These are phyloP conservation scores for Coniferiporia weirii DNA, from an alignment of 1,284 basidiomycete genomes.

Conservation along the genomic window DNA sequence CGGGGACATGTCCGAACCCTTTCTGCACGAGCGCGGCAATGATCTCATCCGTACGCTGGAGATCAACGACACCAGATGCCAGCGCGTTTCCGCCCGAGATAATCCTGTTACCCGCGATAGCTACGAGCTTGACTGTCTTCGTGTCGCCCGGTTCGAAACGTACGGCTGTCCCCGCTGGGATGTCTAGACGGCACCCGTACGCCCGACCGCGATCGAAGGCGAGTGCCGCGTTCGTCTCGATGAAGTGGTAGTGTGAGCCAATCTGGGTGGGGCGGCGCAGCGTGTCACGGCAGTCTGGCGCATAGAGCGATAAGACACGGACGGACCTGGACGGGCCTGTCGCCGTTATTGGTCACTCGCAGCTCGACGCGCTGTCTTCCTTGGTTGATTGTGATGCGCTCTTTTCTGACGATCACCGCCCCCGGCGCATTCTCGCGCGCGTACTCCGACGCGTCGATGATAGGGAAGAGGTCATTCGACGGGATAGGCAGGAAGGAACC, in stretches of 20 bases:
- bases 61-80: constrained; percentile 52
- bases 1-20: constrained; percentile 59
- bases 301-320: not conserved
- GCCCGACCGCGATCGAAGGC: constrained; percentile 79
- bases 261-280: constrained; percentile 30
- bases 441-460: constrained; percentile 43
- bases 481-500: constrained; percentile 91
- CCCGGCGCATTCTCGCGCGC: constrained; percentile 61
- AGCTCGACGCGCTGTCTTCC: constrained; percentile 67
- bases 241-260: constrained; percentile 92
- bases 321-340: constrained; percentile 78
- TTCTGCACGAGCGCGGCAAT: constrained; percentile 39
- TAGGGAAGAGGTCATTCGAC: constrained; percentile 56
- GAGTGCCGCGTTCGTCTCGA: constrained; percentile 83
- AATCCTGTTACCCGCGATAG: constrained; percentile 68
- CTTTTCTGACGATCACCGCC: constrained; percentile 64
- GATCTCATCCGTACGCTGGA: constrained; percentile 41
- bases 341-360: constrained; percentile 87
- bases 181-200: constrained; percentile 86
- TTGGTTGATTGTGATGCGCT: constrained; percentile 72
- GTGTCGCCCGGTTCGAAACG: constrained; percentile 93
- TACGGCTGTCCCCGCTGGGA: constrained; percentile 90
- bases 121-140: constrained; percentile 80
- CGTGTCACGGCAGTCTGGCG: too few relatives aligned
- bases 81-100: constrained; percentile 82